A percentile compares a stretch with the other conserved stretches of the same genome.
Conservation (phyloP, 2,329 filamentous ascomycete species). For the Fusarium virguliforme region DNA sequence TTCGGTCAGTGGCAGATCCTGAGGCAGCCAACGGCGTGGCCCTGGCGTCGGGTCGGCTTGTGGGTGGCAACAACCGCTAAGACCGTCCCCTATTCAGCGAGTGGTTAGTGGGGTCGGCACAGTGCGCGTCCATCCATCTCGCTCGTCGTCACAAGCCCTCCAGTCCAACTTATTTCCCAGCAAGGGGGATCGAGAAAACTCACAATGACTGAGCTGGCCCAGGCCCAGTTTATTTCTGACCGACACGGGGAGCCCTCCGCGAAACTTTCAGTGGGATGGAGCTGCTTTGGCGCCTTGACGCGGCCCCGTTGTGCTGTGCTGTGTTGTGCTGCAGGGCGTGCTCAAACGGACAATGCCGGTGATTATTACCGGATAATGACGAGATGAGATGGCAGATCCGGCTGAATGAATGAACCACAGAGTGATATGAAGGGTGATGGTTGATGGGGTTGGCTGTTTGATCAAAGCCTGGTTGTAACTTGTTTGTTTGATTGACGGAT, state of each 20-base stretch:
- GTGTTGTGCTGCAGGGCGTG: constrained; percentile 37
- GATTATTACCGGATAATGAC: constrained; percentile 44
- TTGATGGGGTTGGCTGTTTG: constrained; percentile 42
- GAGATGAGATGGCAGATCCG: constrained; percentile 43
- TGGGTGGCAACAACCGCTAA: constrained; percentile 49
- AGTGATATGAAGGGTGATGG: constrained; percentile 38
- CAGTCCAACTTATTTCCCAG: constrained; percentile 24
- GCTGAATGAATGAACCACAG: constrained; percentile 25
- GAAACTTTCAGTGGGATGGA: constrained; percentile 41
- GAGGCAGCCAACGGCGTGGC: constrained; percentile 50
- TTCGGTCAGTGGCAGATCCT: constrained; percentile 44
- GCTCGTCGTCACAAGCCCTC: constrained; percentile 30
- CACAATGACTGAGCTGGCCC: not conserved
- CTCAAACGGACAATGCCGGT: constrained; percentile 31
- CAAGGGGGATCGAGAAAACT: constrained; percentile 33
- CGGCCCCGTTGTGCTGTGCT: constrained; percentile 26
- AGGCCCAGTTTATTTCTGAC: constrained; percentile 45
- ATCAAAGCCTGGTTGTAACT: constrained; percentile 13
- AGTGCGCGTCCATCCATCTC: constrained; percentile 23
- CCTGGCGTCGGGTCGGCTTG: constrained; percentile 37
- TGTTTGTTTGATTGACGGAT: constrained; percentile 43
- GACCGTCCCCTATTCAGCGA: constrained; percentile 46
- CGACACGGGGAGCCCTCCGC: constrained; percentile 47
- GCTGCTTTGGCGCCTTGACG: constrained; percentile 37
- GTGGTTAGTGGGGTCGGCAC: constrained; percentile 43